These are phyloP conservation scores for Sclerospora graminicola DNA, from an alignment of 352 stramenopile species.

Conservation along the genomic window DNA sequence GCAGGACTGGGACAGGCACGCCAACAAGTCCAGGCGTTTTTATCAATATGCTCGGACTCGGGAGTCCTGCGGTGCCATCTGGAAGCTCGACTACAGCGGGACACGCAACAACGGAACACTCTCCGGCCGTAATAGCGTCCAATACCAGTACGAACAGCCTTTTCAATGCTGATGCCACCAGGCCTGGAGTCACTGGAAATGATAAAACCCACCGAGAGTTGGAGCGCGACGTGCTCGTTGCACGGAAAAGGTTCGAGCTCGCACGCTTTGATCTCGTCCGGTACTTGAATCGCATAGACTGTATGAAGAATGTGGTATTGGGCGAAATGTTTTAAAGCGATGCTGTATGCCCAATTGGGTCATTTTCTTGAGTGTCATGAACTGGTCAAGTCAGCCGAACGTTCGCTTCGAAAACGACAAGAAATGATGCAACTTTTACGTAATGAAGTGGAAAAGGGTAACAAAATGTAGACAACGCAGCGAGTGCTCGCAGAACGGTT, in stretches of 20 bases:
- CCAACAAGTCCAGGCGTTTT: constrained; percentile 14
- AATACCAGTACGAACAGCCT: no score
- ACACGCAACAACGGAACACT: constrained; percentile 13
- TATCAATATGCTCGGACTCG: constrained; percentile 9
- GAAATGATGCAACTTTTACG: constrained; percentile 53
- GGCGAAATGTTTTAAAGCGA: constrained; percentile 82
- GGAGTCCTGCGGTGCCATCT: constrained; percentile 14
- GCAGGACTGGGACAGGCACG: constrained; percentile 14
- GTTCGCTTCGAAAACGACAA: constrained; percentile 51
- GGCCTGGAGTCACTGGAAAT: constrained; percentile 3
- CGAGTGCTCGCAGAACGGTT: constrained; percentile 44
- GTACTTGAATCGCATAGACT: constrained; percentile 75
- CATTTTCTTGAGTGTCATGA: constrained; percentile 79
- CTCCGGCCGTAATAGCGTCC: constrained; percentile 15
- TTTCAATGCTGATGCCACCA: constrained; percentile 9
- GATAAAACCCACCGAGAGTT: constrained; percentile 36
- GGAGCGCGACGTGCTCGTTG: constrained; percentile 55
- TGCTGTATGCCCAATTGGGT: constrained; percentile 63
- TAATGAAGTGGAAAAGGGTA: constrained; percentile 61
- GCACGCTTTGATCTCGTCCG: constrained; percentile 79
- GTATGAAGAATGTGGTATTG: constrained; percentile 77
- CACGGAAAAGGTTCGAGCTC: constrained; percentile 63
- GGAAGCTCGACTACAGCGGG: constrained; percentile 5
- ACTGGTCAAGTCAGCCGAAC: constrained; percentile 68
- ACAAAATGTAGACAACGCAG: constrained; percentile 64